Base-by-base conservation (phyloP, 192 early-diverging fungal genomes). In the Coemansia reversa region DNA sequence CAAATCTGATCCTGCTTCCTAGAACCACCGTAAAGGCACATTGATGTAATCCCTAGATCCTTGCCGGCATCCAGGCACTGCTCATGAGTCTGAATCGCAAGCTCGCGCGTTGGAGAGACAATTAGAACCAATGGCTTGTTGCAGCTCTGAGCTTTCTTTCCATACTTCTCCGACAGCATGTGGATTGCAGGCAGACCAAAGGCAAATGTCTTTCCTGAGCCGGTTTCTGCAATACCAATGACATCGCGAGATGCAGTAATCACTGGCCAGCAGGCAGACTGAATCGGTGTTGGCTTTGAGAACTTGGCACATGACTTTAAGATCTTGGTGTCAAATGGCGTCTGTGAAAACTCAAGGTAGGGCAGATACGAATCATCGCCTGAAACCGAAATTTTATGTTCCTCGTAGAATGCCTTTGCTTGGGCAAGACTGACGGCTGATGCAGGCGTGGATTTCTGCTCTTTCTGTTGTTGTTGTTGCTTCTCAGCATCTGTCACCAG, bases 191-290 rank as follows among this genome's bases (percentile, higher is more conserved):
- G 97, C 62, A 99, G 81, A 19, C 90, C 87, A 83, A 97, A 99
- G 1, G 94, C 93, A 24, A 95, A 84, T 4, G 97, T 99, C 83
- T 99, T 94, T 48, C 92, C 92, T 5, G 89, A 95, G 23, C 97
- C 97, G 33, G 97, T 99, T 74, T 97, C 92, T 42, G 97, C 96
- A 83, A 98, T 96, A 52, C 97, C 97, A 45, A 97, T 85, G 14
- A 93, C 76, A 81, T 98, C 94, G 58, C 90, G 88, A 24, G 87
- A 85, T 53, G 84, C 84, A 25, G 94, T 83, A 64, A 93, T 74
- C 47, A 92, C 87, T 16, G 94, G 94, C 97, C 97, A 98, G 69
- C 91, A 92, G 8, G 87, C 86, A 11, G 93, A 90, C 82, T 98
- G 97, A 60, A 98, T 97, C 11, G 92, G 89, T 4, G 94, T 97